Evolutionary conservation across 306 rosid species (phyloP), one percentile per base, ranked within the genome.

Genomic region (Mucuna pruriens): DNA sequence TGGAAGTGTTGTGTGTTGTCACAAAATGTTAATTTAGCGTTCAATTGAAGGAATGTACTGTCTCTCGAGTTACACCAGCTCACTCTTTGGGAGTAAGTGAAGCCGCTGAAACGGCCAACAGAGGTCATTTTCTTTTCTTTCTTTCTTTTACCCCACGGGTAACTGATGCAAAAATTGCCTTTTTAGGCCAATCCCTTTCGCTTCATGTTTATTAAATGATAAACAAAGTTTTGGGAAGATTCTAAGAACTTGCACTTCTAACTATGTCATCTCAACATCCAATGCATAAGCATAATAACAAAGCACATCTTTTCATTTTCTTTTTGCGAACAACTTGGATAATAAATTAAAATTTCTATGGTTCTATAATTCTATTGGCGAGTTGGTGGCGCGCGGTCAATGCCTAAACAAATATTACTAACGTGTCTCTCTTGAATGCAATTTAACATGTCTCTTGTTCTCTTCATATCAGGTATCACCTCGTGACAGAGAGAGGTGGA

Each of bases 151-250:
- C 66, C 79, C 72, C 22, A 62, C 40, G 65, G 74, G 78, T 75
- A 67, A 84, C 74, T 69, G 46, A 73, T 80, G 75, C 57, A 71
- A 71, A 55, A 72, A 52, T 72, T 61, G 9, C 68, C 72, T 48
- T 67, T 70, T 76, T 38, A 34, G 63, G 67, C 80, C 85, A 83
- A 75, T 68, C 74, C 76, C 57, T 19, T 65, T 19, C 61, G 38
- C 81, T 82, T 49, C 74, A 57, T 72, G 76, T 76, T 83, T 82
- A 77, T 76, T 75, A 80, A 34, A 38, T 69, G 81, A 78, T 71
- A 57, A 81, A 40, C 63, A 38, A 75, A 46, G 71, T 62, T 78
- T 71, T 57, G 86, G 81, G 93, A 86, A 85, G 92, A 72, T 86
- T 89, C 88, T 81, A 84, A 86, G 90, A 86, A 86, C 79, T 20